Evolutionary conservation across 2,329 filamentous ascomycete genomes (phyloP), one percentile per base, ranked within the genome.

Genomic region (Xylariaceae sp.): DNA sequence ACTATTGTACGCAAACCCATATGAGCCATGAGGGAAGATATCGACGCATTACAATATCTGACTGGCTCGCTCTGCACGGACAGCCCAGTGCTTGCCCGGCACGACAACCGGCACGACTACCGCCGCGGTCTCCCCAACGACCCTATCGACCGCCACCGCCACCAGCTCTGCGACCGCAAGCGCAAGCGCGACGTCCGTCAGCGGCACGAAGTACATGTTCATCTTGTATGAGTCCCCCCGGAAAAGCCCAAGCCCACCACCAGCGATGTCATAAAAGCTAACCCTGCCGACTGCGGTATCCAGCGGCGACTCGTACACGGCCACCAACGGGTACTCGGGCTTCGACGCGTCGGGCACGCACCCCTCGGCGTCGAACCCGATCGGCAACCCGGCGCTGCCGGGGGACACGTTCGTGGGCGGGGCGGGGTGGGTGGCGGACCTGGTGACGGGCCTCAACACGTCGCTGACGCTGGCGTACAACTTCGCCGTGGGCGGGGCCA

Each of bases 171-270:
- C n/a, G n/a, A n/a, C n/a, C n/a, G n/a, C n/a, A n/a, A n/a, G n/a
- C n/a, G n/a, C n/a, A n/a, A n/a, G n/a, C n/a, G n/a, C n/a, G n/a
- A n/a, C n/a, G n/a, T n/a, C n/a, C n/a, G n/a, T n/a, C n/a, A n/a
- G n/a, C n/a, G n/a, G n/a, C n/a, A n/a, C n/a, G n/a, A n/a, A 31
- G 29, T 31, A 31, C 29, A 31, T 31, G 29, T 31, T 31, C 29
- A 31, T 31, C 17, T 31, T 31, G 29, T 31, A 13, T 19, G 29
- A n/a, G n/a, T n/a, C n/a, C n/a, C n/a, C n/a, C n/a, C 21, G 12
- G 21, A 23, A 23, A 23, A 8, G 8, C 8, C 8, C 21, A 23
- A 12, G 21, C 8, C 11, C 14, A 31, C 6, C 15, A n/a, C 27
- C 27, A 11, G 16, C 13, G 27, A 14, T 29, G 15, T 15, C 16